Evolutionary conservation across 345 rosid species (phyloP).

Genomic region (Orychophragmus violaceus): DNA sequence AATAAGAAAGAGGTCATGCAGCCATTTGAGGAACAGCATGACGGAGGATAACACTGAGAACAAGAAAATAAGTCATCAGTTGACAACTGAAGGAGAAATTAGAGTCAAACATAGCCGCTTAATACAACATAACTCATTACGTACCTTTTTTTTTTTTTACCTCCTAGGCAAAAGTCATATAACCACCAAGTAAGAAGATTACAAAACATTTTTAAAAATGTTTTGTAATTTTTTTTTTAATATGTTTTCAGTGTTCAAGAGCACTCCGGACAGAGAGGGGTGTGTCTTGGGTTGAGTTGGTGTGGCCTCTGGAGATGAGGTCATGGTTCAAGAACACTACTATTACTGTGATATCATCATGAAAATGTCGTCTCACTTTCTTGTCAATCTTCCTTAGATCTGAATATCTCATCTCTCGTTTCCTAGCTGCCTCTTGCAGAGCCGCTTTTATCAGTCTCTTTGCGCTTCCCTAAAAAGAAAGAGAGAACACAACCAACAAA

Average conservation of each 20-base stretch:
- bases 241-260: constrained; percentile 42
- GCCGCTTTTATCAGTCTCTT: constrained; percentile 85
- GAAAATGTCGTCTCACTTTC: constrained; percentile 90
- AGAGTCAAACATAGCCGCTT: constrained; percentile 11
- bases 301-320: constrained; percentile 53
- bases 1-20: not conserved
- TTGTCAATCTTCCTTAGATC: constrained; percentile 78
- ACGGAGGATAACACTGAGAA: not conserved
- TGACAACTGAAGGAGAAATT: not conserved
- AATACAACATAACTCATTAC: constrained; percentile 18
- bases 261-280: constrained; percentile 61
- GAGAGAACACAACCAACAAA: not conserved
- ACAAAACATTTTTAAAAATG: constrained; percentile 13
- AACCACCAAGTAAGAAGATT: constrained; percentile 22
- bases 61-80: not conserved
- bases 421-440: constrained; percentile 82
- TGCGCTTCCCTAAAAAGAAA: constrained; percentile 64
- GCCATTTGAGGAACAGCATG: not conserved
- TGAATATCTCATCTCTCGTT: constrained; percentile 83
- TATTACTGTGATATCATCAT: constrained; percentile 87
- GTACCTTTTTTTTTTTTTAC: not conserved
- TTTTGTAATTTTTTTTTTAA: constrained; percentile 1
- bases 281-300: constrained; percentile 30
- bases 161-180: constrained; percentile 22
- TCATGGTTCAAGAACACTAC: constrained; percentile 84